These are phyloP conservation scores for Moricandia moricandioides DNA, from an alignment of 345 rosid genomes.

Conservation along the genomic window DNA sequence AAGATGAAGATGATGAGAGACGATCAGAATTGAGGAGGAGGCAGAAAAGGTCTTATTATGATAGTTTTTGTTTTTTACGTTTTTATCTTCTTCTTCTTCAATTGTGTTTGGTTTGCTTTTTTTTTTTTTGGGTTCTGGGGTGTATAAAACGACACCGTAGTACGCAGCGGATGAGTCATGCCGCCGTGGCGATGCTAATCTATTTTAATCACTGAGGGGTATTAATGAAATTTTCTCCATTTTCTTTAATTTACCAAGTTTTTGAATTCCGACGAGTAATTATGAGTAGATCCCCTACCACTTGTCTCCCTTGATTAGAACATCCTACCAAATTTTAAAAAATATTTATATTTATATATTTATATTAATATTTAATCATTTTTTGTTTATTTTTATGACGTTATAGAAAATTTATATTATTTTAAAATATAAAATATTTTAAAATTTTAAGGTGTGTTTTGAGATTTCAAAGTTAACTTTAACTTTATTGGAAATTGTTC, in stretches of 20 bases:
- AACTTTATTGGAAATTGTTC: too few relatives aligned
- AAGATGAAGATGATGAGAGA: not conserved
- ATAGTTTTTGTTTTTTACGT: not conserved
- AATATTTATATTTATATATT: too few relatives aligned
- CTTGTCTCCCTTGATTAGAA: not conserved
- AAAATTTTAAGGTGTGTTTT: too few relatives aligned
- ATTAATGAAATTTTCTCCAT: not conserved
- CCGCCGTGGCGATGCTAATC: slow-evolving; percentile 37
- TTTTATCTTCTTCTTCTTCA: not conserved
- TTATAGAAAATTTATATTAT: too few relatives aligned
- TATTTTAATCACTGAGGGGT: not conserved
- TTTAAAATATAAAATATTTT: too few relatives aligned
- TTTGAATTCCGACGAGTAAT: not conserved
- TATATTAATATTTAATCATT: too few relatives aligned
- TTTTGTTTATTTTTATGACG: too few relatives aligned
- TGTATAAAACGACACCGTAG: slow-evolving; percentile 15
- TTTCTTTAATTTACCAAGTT: not conserved
- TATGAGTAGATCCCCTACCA: not conserved
- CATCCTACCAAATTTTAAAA: too few relatives aligned
- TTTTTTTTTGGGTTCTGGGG: not conserved
- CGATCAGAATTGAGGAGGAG: not conserved
- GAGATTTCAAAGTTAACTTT: too few relatives aligned
- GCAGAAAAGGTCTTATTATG: not conserved
- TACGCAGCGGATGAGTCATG: slow-evolving; percentile 18
- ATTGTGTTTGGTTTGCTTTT: not conserved